Conservation (phyloP, 768 basidiomycete genomes). For the Mycena galopus region DNA sequence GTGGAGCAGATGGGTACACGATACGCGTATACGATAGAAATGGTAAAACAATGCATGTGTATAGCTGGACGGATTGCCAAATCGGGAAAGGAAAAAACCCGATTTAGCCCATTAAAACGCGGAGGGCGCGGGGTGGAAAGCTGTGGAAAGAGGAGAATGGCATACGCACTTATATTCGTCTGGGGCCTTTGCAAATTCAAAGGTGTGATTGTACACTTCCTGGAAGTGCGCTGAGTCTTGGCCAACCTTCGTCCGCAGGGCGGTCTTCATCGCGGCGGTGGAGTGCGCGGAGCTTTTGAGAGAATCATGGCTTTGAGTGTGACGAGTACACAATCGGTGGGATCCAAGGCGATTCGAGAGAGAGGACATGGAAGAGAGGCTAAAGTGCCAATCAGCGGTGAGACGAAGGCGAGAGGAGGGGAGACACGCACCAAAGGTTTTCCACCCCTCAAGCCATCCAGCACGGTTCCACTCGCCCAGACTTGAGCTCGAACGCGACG, state of each 20-base stretch:
- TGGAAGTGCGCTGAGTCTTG: slow-evolving; percentile 78
- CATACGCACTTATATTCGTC: slow-evolving; percentile 66
- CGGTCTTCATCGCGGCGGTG: slow-evolving; percentile 68
- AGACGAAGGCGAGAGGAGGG: background rate
- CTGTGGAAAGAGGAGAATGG: too few species aligned
- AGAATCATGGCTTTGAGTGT: too few species aligned
- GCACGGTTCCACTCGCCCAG: slow-evolving; percentile 81
- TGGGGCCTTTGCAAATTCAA: slow-evolving; percentile 84
- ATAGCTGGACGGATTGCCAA: too few species aligned
- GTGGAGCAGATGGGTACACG: background rate
- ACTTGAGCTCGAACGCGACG: slow-evolving; percentile 85
- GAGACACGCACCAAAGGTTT: slow-evolving; percentile 65
- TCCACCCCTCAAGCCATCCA: slow-evolving; percentile 90
- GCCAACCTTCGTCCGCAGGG: slow-evolving; percentile 71
- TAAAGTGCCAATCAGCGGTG: background rate
- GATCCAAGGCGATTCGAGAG: background rate
- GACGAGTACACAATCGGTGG: slow-evolving; percentile 64
- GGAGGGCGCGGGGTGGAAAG: too few species aligned
- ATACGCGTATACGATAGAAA: too few species aligned
- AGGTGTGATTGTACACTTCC: slow-evolving; percentile 84
- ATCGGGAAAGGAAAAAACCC: background rate
- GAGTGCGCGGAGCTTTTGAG: too few species aligned
- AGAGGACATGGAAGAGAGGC: too few species aligned
- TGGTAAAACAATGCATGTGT: too few species aligned
- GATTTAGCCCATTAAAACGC: background rate